A percentile compares a stretch with the other conserved stretches of the same genome.
Conservation (phyloP, 2,329 filamentous ascomycete species). For the Blastomyces percursus region DNA sequence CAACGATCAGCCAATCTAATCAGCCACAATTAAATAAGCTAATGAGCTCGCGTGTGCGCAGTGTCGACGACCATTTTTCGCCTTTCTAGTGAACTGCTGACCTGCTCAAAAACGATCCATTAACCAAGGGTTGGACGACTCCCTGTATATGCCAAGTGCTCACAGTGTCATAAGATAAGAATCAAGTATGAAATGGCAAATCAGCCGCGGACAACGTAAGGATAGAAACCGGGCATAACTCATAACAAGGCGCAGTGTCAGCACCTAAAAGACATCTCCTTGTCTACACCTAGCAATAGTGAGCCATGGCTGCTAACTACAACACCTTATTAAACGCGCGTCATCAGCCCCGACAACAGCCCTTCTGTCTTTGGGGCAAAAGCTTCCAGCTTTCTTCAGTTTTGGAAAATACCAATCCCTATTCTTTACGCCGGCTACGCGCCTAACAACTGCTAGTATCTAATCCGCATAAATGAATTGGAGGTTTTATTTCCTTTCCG, state of each 20-base stretch:
- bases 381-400: not conserved
- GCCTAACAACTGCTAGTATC: not conserved
- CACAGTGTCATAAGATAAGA: not conserved
- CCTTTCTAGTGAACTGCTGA: not conserved
- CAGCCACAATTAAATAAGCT: not conserved
- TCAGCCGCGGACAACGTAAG: not conserved
- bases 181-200: not conserved
- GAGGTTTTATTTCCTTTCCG: not conserved
- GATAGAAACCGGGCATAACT: not conserved
- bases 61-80: not conserved
- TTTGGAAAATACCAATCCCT: not conserved
- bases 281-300: not conserved
- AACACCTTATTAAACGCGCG: not conserved
- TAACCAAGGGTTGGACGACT: not conserved
- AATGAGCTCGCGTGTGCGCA: not conserved
- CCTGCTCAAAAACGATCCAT: not conserved
- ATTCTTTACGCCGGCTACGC: not conserved
- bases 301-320: not conserved
- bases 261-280: not conserved
- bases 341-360: not conserved
- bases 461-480: not conserved
- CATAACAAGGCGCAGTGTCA: not conserved
- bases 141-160: not conserved
- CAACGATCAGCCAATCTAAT: not conserved
- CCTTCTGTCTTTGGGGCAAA: not conserved